Percentiles rank a stretch among this genome's conserved stretches.
These are phyloP conservation scores for Xylariaceae sp. DNA, from an alignment of 2,329 filamentous ascomycete species.

Conservation along the genomic window DNA sequence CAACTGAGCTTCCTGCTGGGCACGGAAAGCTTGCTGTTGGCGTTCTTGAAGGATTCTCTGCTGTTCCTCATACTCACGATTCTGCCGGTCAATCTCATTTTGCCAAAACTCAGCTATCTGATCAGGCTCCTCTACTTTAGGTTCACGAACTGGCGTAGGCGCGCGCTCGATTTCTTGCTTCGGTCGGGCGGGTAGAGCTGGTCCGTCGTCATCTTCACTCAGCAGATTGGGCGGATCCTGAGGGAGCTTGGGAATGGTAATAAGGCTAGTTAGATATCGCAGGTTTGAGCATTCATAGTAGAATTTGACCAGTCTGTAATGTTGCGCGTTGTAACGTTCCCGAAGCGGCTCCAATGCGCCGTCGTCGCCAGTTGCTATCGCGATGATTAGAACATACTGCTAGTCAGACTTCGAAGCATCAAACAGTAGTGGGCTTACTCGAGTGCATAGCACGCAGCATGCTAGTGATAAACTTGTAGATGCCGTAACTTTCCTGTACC, in stretches of 20 bases:
- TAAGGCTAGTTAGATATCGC: conserved; percentile 91
- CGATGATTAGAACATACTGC: conserved; percentile 22
- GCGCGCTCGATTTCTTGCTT: conserved; percentile 68
- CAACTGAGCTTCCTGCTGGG: conserved; percentile 76
- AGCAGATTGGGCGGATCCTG: conserved; percentile 90
- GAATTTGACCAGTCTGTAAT: conserved; percentile 94
- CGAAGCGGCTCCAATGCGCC: conserved; percentile 87
- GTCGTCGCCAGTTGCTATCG: conserved; percentile 80
- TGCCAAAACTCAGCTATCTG: conserved; percentile 99
- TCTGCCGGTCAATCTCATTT: conserved; percentile 82
- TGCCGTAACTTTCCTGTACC: conserved; percentile 96
- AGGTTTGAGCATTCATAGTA: conserved; percentile 99
- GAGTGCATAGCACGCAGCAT: conserved; percentile 98
- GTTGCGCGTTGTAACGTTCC: conserved; percentile 87
- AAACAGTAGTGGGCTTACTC: conserved; percentile 51
- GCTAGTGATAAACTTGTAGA: conserved; percentile 99
- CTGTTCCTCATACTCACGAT: conserved; percentile 92
- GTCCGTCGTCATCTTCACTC: conserved; percentile 76
- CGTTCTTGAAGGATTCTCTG: conserved; percentile 84
- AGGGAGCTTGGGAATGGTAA: conserved; percentile 91
- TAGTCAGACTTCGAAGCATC: not conserved
- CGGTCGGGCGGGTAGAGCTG: conserved; percentile 75
- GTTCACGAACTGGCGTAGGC: conserved; percentile 64
- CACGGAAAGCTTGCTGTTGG: conserved; percentile 73
- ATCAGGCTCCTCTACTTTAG: conserved; percentile 75